Base-by-base conservation (phyloP, 805 yeast species). In the Starmerella gropengiesseri region DNA sequence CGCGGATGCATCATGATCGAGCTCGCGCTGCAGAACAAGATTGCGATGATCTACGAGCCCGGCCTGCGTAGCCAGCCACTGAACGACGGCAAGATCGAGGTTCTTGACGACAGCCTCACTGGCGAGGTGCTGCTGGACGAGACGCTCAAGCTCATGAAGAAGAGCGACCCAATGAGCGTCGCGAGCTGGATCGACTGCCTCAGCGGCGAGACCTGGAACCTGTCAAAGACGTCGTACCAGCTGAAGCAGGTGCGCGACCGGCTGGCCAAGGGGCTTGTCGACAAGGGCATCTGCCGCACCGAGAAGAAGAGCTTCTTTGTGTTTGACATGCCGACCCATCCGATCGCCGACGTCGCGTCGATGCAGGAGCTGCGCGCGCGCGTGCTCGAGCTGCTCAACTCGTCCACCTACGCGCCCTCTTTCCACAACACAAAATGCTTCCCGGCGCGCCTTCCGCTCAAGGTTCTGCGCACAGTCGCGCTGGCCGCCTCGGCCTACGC, bases 251-350 rank as follows among this genome's bases (percentile, higher is more conserved):
- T 91, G 5, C 77, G 98, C 59, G 98, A 91, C 64, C 73, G 98
- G 54, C 70, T 91, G 50, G 94, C 95, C 43, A 91, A 91, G 64
- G 98, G 98, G 0, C 70, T 91, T 41, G 98, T 93, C 29, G 98
- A 91, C 62, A 91, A 91, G 65, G 97, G 98, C 18, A 79, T 91
- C 35, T 71, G 93, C 57, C 78, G 95, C 66, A 91, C 98, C 7
- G 98, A 91, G 63, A 77, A 94, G 62, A 85, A 87, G 60, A 91
- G 85, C 65, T 91, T 91, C 60, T 76, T 91, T 56, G 67, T 91
- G 41, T 91, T 91, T 55, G 98, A 91, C 62, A 91, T 91, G 96
- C 95, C 98, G 23, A 91, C 98, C 7, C 98, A 93, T 63, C 98
- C 98, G 7, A 75, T 91, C 12, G 80, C 87, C 25, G 98, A 91